Evolutionary conservation across 2,329 filamentous ascomycete genomes (phyloP).

Genomic region (Pleoardoris graminearum): DNA sequence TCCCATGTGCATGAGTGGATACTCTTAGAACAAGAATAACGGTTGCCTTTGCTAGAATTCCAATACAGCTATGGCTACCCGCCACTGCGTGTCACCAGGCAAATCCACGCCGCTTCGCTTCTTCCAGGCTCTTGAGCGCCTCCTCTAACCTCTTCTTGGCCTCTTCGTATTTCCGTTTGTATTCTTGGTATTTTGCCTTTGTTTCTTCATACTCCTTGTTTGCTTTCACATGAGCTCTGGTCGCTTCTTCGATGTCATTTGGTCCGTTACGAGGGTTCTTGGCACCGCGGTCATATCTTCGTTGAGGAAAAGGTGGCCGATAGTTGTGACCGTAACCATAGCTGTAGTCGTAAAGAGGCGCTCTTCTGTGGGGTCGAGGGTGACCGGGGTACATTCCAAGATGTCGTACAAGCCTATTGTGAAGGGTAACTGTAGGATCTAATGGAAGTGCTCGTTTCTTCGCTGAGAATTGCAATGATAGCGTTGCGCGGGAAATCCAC

Average conservation of each 20-base stretch:
- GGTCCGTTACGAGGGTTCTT: not conserved
- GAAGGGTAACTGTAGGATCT: not conserved
- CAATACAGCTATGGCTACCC: no score
- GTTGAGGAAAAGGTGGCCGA: not conserved
- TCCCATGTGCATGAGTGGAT: no score
- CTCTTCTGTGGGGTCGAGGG: not conserved
- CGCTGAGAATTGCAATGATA: no score
- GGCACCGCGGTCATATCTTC: not conserved
- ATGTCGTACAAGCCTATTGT: not conserved
- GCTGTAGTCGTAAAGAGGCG: not conserved
- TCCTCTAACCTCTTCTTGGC: constrained; percentile 21
- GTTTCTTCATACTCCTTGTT: constrained; percentile 18
- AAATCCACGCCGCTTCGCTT: constrained; percentile 7
- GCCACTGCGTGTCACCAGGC: not conserved
- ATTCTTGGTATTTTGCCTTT: constrained; percentile 22
- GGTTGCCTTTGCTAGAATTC: no score
- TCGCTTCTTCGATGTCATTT: constrained; percentile 20
- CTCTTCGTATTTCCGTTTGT: constrained; percentile 21
- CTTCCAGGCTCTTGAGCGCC: constrained; percentile 13
- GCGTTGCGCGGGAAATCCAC: no score
- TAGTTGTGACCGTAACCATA: not conserved
- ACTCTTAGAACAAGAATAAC: no score
- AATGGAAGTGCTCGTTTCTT: no score
- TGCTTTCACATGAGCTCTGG: constrained; percentile 19
- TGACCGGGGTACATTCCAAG: not conserved